These are phyloP conservation scores for Penicillium ochrochloron DNA, from an alignment of 495 filamentous ascomycete species.

Conservation along the genomic window DNA sequence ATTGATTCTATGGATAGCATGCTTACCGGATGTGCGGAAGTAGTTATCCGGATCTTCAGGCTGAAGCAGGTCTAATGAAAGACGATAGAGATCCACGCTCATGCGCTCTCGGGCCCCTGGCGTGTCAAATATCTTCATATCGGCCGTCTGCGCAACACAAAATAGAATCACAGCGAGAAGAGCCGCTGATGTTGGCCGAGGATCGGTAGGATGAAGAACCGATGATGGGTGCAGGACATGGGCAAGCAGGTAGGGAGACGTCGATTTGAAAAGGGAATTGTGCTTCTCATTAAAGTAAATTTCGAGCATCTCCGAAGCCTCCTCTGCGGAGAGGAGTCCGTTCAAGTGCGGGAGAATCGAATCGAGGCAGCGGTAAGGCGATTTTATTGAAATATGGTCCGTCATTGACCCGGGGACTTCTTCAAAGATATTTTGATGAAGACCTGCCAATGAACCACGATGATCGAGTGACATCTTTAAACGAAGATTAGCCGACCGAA, in stretches of 20 bases:
- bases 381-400: background rate
- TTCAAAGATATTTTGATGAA: conserved; percentile 16
- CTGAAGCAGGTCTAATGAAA: conserved; percentile 30
- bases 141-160: conserved; percentile 45
- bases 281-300: conserved; percentile 54
- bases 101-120: conserved; percentile 32
- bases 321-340: conserved; percentile 41
- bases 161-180: conserved; percentile 45
- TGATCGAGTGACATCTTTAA: conserved; percentile 8
- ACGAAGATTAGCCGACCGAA: background rate
- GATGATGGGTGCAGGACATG: conserved; percentile 44
- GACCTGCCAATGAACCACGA: conserved; percentile 2
- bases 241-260: conserved; percentile 44
- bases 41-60: conserved; percentile 31
- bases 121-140: conserved; percentile 36
- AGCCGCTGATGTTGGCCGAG: conserved; percentile 40
- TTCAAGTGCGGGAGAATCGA: conserved; percentile 43
- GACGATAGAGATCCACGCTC: conserved; percentile 36
- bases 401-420: conserved; percentile 3
- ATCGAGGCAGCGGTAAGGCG: conserved; percentile 29
- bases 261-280: conserved; percentile 42
- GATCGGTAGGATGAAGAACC: conserved; percentile 36
- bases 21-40: conserved; percentile 30
- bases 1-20: background rate
- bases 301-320: conserved; percentile 56